Base-by-base conservation (phyloP, 345 rosid species). In the Erysimum cheiranthoides region DNA sequence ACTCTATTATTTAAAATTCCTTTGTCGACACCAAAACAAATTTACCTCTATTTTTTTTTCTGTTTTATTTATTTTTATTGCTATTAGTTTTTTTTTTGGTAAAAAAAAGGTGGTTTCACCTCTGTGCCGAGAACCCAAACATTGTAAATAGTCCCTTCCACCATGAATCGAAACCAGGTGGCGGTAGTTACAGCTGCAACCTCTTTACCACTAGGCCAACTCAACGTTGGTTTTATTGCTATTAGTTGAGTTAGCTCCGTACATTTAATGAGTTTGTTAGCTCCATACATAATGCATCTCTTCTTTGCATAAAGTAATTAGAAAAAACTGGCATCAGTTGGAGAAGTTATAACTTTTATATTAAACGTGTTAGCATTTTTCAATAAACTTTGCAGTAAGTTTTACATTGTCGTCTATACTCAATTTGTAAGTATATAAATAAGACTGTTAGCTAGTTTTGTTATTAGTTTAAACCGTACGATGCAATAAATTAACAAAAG, bases 21-120 rank as follows among this genome's bases (percentile, higher is more conserved):
- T 39, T 13, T 71, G 76, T 77, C 80, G 39, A 54, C 67, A 56
- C 43, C 50, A 61, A 25, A 0, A 31, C 5, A 10, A 39, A 53
- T 7, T 4, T 32, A 13, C 17, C 8, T 25, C 9, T 59, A 11
- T 5, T 51, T 46, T 21, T 21, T 21, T 21, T 21, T 21, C 1
- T 21, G 25, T 21, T 21, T n/a, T n/a, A n/a, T n/a, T n/a, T n/a
- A n/a, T n/a, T n/a, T 50, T 38, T 4, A 49, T 2, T n/a, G 10
- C 40, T 28, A 27, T 61, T 60, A 6, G 14, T 40, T 54, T n/a
- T n/a, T n/a, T n/a, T n/a, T n/a, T n/a, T n/a, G n/a, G n/a, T n/a
- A n/a, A n/a, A n/a, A n/a, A n/a, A n/a, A n/a, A n/a, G n/a, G n/a
- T n/a, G n/a, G n/a, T n/a, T n/a, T n/a, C n/a, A n/a, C n/a, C n/a